A percentile compares a stretch with the other conserved stretches of the same genome.
Conservation (phyloP, 805 yeast species). For the Torulaspora franciscae region DNA sequence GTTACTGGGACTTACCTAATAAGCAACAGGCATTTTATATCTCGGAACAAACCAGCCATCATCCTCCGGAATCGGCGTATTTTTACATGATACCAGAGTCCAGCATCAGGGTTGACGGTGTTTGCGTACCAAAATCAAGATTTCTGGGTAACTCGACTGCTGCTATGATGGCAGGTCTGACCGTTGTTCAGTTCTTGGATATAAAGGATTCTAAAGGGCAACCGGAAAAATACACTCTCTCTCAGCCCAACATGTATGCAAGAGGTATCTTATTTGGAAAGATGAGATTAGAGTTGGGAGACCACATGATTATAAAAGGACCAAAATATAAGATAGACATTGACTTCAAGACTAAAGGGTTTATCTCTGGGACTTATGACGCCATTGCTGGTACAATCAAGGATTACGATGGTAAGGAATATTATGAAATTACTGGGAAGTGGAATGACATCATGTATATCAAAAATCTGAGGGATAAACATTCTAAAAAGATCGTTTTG, state of each 20-base stretch:
- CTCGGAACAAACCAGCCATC: constrained; percentile 95
- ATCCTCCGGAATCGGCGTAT: constrained; percentile 96
- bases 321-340: constrained; percentile 64
- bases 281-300: constrained; percentile 87
- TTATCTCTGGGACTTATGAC: constrained; percentile 87
- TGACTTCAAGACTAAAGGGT: constrained; percentile 93
- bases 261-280: constrained; percentile 90
- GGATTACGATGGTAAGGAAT: constrained; percentile 47
- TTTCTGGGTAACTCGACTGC: constrained; percentile 96
- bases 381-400: constrained; percentile 73
- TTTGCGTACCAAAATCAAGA: constrained; percentile 77
- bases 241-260: constrained; percentile 96
- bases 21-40: constrained; percentile 72
- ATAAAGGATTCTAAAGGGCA: constrained; percentile 42
- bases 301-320: constrained; percentile 75
- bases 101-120: constrained; percentile 82
- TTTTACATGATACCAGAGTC: constrained; percentile 80
- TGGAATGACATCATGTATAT: constrained; percentile 87
- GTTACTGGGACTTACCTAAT: constrained; percentile 87
- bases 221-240: constrained; percentile 70
- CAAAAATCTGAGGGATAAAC: constrained; percentile 45
- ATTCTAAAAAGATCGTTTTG: constrained; percentile 44
- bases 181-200: constrained; percentile 63
- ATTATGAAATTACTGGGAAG: constrained; percentile 75
- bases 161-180: constrained; percentile 92